These are phyloP conservation scores for Hevea brasiliensis DNA, from an alignment of 345 rosid genomes.

Conservation along the genomic window DNA sequence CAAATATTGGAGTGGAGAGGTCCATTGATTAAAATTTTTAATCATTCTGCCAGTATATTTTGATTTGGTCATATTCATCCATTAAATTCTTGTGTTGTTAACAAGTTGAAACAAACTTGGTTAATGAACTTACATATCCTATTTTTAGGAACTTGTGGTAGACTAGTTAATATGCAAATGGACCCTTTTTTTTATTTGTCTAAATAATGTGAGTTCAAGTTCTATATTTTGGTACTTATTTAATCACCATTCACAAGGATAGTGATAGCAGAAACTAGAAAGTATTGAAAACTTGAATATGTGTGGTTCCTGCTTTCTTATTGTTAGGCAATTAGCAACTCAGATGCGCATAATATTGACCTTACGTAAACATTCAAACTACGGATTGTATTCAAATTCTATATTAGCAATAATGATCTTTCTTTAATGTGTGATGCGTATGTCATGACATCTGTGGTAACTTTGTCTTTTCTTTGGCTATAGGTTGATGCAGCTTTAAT, in stretches of 20 bases:
- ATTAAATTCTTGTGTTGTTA: background rate
- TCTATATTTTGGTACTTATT: background rate
- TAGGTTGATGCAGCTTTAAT: constrained; percentile 97
- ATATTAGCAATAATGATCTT: background rate
- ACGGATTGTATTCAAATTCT: background rate
- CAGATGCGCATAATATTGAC: no score
- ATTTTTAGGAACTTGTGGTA: background rate
- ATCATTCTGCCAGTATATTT: background rate
- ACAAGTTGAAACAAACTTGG: background rate
- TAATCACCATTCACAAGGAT: background rate
- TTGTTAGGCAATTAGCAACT: background rate
- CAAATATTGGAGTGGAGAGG: background rate
- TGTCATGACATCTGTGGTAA: background rate
- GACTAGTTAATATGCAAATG: background rate
- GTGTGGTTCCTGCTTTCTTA: background rate
- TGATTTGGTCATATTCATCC: background rate
- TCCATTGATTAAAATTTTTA: background rate
- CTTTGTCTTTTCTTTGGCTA: constrained; percentile 22
- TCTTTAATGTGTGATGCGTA: constrained; percentile 1
- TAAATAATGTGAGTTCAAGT: background rate
- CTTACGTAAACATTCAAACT: background rate
- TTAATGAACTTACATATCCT: background rate
- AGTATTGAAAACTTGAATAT: background rate
- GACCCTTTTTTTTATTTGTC: background rate
- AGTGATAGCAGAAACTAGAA: background rate